These are phyloP conservation scores for Chrysanthemum seticuspe DNA, from an alignment of 129 eudicot genomes.

Conservation along the genomic window DNA sequence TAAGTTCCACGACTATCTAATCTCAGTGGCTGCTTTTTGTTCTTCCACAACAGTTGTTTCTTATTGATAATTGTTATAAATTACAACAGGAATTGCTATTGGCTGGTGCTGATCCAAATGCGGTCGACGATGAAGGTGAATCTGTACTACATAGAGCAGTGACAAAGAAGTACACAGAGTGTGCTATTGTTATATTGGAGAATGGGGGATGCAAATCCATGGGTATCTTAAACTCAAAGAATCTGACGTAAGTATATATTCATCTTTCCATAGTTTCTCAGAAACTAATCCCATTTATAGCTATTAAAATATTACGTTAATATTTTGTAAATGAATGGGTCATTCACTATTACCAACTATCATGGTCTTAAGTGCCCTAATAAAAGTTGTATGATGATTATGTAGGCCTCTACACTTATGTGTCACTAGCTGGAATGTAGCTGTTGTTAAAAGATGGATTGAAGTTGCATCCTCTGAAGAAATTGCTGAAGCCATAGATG, in stretches of 20 bases:
- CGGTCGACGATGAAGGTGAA: slow-evolving; percentile 99
- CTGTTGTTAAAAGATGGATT: slow-evolving; percentile 93
- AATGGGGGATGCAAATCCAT: slow-evolving; percentile 93
- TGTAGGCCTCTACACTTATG: slow-evolving; percentile 92
- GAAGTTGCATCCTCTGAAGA: slow-evolving; percentile 80
- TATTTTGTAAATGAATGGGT: too few relatives aligned
- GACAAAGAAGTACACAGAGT: slow-evolving; percentile 90
- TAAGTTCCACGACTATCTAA: slow-evolving; percentile 38
- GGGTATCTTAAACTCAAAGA: slow-evolving; percentile 75
- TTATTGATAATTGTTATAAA: not conserved
- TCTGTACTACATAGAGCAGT: slow-evolving; percentile 97
- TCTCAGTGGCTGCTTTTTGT: not conserved
- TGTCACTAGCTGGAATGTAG: slow-evolving; percentile 86
- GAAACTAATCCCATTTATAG: slow-evolving; percentile 17
- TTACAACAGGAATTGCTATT: slow-evolving; percentile 76
- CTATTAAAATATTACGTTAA: not conserved
- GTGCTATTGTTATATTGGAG: slow-evolving; percentile 90
- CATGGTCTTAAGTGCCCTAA: not conserved
- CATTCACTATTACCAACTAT: not conserved
- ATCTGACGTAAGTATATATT: slow-evolving; percentile 69
- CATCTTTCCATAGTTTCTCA: slow-evolving; percentile 3
- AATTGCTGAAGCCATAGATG: slow-evolving; percentile 77
- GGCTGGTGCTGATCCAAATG: slow-evolving; percentile 99
- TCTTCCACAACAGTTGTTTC: slow-evolving; percentile 1
- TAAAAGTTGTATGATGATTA: slow-evolving; percentile 2